Evolutionary conservation across 2,329 filamentous ascomycete genomes (phyloP), one percentile per base, ranked within the genome.

Genomic region (Penicillium sp.): DNA sequence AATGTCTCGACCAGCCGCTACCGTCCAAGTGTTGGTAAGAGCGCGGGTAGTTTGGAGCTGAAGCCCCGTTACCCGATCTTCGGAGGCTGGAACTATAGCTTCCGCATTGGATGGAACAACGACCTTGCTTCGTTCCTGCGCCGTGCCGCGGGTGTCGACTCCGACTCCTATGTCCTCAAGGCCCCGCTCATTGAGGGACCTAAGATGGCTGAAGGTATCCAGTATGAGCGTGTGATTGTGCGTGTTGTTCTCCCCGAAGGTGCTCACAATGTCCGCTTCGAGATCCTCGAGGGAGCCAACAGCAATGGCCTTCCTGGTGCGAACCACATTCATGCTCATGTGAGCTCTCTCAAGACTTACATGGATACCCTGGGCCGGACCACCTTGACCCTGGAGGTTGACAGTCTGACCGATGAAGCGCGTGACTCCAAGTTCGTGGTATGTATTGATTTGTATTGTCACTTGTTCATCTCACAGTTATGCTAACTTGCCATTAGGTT

Each of bases 1-100:
- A 99, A 99, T 71, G 92, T 99, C 31, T 96, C 92, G 29, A 99
- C 94, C 0, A 96, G 92, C 55, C 85, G 84, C 61, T 99, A 96
- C 83, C 84, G 92, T 48, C 77, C 76, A 1, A 75, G 76, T 19
- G 69, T 68, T 60, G 64, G 62, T 41, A 67, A 61, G 62, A 64
- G 58, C 15, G 86, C 82, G 65, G 90, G 85, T 72, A 84, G 83
- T 72, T 83, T 99, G 29, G 92, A 97, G 75, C 82, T 97, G 61
- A 94, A 92, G 81, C 94, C 94, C 21, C 86, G 94, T 51, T 99
- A 96, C 75, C 94, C 94, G n/a, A 75, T 99, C 25, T 99, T 97
- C 69, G 94, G 94, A 59, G 92, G 91, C 59, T 99, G 94, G 94
- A 96, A 96, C 76, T 97, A 97, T 77, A 94, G 90, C 64, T 99